These are phyloP conservation scores for Colletotrichum phormii DNA, from an alignment of 2,329 filamentous ascomycete species.

Conservation along the genomic window DNA sequence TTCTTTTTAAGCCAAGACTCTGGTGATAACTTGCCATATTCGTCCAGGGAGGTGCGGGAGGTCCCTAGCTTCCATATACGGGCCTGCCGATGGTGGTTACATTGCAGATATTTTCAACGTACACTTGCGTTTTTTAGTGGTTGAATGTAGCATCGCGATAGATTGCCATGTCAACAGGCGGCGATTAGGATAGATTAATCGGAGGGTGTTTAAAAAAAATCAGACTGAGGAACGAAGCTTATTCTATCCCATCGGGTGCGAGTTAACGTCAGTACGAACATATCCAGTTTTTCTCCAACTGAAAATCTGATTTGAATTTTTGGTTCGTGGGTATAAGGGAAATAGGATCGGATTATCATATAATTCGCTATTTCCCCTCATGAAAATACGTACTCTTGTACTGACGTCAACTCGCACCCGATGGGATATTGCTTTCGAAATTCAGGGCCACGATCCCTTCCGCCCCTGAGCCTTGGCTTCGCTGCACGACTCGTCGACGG, in stretches of 20 bases:
- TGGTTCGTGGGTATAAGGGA: no score
- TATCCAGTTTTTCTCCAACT: no score
- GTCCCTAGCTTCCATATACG: not conserved
- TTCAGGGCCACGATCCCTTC: not conserved
- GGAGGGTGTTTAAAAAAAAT: not conserved
- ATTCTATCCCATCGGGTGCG: no score
- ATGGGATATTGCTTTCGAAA: not conserved
- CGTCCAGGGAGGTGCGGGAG: not conserved
- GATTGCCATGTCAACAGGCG: not conserved
- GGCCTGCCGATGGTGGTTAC: conserved; percentile 11
- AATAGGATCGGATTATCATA: no score
- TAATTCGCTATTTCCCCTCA: no score
- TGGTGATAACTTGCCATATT: conserved; percentile 9
- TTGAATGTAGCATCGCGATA: not conserved
- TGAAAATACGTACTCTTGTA: no score
- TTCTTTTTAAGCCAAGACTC: not conserved
- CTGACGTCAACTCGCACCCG: no score
- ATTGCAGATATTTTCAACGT: conserved; percentile 12
- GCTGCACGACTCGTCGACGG: not conserved
- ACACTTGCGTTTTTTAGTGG: not conserved
- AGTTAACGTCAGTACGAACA: no score
- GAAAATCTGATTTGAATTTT: no score
- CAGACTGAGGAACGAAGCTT: not conserved
- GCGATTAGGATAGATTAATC: not conserved
- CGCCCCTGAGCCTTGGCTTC: not conserved